Base-by-base conservation (phyloP, 2,329 filamentous ascomycete species). In the Fusarium circinatum region DNA sequence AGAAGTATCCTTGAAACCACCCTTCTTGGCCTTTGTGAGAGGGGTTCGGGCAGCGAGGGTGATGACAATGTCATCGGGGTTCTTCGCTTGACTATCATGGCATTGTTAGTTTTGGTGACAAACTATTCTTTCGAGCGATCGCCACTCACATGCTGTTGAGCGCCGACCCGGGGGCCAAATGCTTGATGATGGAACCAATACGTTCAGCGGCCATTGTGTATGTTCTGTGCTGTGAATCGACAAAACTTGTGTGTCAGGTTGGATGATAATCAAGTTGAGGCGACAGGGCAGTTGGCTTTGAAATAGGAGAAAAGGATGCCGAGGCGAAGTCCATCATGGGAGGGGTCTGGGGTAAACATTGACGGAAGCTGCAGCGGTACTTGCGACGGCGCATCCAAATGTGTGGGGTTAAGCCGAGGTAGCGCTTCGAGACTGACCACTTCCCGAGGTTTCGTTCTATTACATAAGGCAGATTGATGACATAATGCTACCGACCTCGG, bases 51-150 rank as follows among this genome's bases (percentile, higher is more conserved):
- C 87, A 34, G 96, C 96, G 66, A 97, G 90, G 13, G 96, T 99
- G 80, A 98, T 98, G 82, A 99, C 96, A 62, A 99, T 89, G 86
- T 99, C 96, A 82, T 98, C 96, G 76, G 95, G 90, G 83, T 97
- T 97, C 87, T 98, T 95, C 78, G 94, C 91, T 65, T 94, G 95
- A 80, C 95, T 98, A 34, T 38, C 20, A 41, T 20, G 41, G 20
- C 12, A 22, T 15, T 36, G 45, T 75, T 44, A 75, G 68, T 42
- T 48, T 58, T 48, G 34, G 36, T 48, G 45, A 44, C 6, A 52
- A 44, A 13, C 7, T 11, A 13, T 41, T 30, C 24, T 8, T 39
- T 39, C 32, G 30, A 30, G 32, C n/a, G 12, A n/a, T 26, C 10
- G 17, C 47, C 47, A 79, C 92, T 87, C 89, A 97, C 95, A 98